Evolutionary conservation across 176 grass and related monocot species (phyloP), one percentile per base, ranked within the genome.

Genomic region (Miscanthus lutarioriparius): DNA sequence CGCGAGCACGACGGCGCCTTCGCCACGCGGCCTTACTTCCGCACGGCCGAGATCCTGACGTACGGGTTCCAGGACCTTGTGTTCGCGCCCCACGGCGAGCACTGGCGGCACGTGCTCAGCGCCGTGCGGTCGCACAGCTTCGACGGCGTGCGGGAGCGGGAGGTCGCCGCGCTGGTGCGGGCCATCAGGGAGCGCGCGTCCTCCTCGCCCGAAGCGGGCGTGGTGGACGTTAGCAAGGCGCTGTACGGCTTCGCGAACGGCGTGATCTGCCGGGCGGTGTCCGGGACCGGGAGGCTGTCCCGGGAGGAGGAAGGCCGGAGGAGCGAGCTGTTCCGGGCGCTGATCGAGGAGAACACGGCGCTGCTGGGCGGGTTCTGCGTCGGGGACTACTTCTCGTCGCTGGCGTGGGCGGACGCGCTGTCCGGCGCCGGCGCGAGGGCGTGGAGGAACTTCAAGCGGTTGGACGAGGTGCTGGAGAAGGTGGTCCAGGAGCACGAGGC

Each of bases 101-200:
- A 93, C 82, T 96, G 94, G 91, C 77, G 83, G 38, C 91, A 96
- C 74, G 85, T 90, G n/a, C 88, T 92, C 82, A 77, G 68, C 51
- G 26, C 66, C 77, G 53, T 36, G 6, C 64, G 87, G 0, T 84
- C 85, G 7, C 76, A 61, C 44, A 13, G 41, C 48, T 69, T 37
- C 27, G 4, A n/a, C 82, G 59, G 12, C 85, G 49, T 72, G 78
- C 80, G 82, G 69, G 68, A 86, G 69, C 70, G 48, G 1, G 49
- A 92, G 80, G 78, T 89, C 20, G 56, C 80, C 6, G 45, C 70
- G 8, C 84, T 87, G n/a, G 80, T 69, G 15, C 17, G 35, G 1
- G 15, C 59, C 77, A 41, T 91, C 83, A 63, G 75, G 7, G 71
- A 62, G 10, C 17, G 33, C 10, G 54, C 56, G 7, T 7, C 77